Base-by-base conservation (phyloP, 1,139 yeast species). In the Protomyces arabidopsidicola region DNA sequence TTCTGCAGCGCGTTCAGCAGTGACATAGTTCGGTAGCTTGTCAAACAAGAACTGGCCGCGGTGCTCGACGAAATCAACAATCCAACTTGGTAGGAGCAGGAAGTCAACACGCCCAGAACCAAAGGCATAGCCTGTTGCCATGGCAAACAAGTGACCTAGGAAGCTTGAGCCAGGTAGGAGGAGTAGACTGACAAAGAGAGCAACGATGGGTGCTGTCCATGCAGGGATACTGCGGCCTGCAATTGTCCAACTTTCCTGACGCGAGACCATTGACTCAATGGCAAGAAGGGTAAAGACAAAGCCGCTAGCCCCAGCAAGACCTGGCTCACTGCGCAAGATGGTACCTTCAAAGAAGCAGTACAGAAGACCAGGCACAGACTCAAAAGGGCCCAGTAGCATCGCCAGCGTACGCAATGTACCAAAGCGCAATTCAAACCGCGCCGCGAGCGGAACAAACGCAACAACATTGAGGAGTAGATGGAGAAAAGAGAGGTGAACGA, bases 381-480 rank as follows among this genome's bases (percentile, higher is more conserved):
- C 18, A 22, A 9, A 67, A 70, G 53, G 63, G 71, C 75, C 68
- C 73, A 90, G 89, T 66, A 91, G 78, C 22, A 90, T 86, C 61
- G 91, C 79, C 1, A 96, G 97, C 1, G 97, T 88, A 72, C 88
- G 84, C 1, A 91, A 86, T 0, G 98, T 90, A 9, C 98, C 98
- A 70, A 90, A 87, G 35, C 77, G 74, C 63, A 79, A 77, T 76
- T 91, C 98, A 74, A 86, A 90, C 62, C 70, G 66, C 22, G 81
- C 78, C 36, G 88, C 77, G 72, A 90, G 76, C 4, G 91, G 90
- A 61, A 79, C 75, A 55, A 90, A 73, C 0, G 87, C 82, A 53
- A 84, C 67, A n/a, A 83, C 68, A 72, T 89, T 89, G 70, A 88
- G 75, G 2, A 82, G 65, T 75, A 91, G 77, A 74, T 90, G 97